Base-by-base conservation (phyloP, 1,284 basidiomycete species). In the Farysia itapuensis region DNA sequence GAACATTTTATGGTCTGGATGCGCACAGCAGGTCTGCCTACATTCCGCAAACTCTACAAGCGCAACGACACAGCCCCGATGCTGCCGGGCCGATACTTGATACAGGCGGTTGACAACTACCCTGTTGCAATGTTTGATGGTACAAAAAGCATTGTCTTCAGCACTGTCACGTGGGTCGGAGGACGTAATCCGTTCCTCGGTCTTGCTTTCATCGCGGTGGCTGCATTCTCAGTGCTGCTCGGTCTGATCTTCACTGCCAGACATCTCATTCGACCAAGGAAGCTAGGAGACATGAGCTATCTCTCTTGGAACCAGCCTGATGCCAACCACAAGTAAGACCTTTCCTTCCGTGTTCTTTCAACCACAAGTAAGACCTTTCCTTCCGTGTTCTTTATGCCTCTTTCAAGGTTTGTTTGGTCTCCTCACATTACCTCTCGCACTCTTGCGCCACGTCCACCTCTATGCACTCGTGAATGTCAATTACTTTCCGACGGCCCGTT, bases 1-100 rank as follows among this genome's bases (percentile, higher is more conserved):
- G 90, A 98, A 78, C 93, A 92, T 74, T 97, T 99, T 81, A 92
- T 96, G 79, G 93, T 97, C 67, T 99, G 95, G 95, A 99, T 99
- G 95, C 85, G 94, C 52, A 94, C 91, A 2, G 90, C 95, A 1
- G 94, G 93, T 18, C 80, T 98, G 43, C 94, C 95, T 1, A 96
- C 93, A 1, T 98, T 99, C 79, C 86, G 90, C 32, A 97, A 97
- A 79, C 80, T 97, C 16, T 97, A 89, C 77, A 91, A 86, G 21
- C 82, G 95, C 51, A 97, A 97, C 77, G 94, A 97, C 72, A 77
- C 83, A 22, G 81, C 86, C 23, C 80, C 80, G 29, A 85, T 99
- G 82, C 66, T 72, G 9, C 81, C 84, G 35, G 95, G 92, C 5
- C 81, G 79, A 28, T 98, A 98, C 77, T 79, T 83, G 60, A 82